A percentile compares a stretch with the other conserved stretches of the same genome.
These are phyloP conservation scores for Geotrichum reessii DNA, from an alignment of 1,139 yeast species.

Conservation along the genomic window DNA sequence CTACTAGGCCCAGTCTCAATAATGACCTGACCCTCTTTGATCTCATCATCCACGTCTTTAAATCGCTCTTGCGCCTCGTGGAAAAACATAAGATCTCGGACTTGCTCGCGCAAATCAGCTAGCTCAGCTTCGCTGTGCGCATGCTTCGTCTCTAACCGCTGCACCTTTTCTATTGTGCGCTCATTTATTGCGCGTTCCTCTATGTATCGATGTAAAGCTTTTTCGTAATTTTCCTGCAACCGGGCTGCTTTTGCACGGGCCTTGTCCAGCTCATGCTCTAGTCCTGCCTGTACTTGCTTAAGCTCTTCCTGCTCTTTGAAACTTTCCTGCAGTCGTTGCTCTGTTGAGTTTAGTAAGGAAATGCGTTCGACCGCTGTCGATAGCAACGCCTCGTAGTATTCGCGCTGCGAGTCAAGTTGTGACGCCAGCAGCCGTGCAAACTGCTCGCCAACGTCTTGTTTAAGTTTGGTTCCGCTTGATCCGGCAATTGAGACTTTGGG, in stretches of 20 bases:
- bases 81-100: slow-evolving; percentile 75
- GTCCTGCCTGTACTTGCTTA: not conserved
- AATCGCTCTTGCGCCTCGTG: slow-evolving; percentile 69
- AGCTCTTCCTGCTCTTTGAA: slow-evolving; percentile 20
- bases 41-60: slow-evolving; percentile 64
- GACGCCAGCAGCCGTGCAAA: slow-evolving; percentile 73
- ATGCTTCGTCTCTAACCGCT: slow-evolving; percentile 41
- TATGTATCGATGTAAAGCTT: slow-evolving; percentile 34
- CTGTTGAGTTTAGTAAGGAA: slow-evolving; percentile 23
- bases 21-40: slow-evolving; percentile 62
- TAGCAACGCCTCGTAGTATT: slow-evolving; percentile 65
- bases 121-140: slow-evolving; percentile 39
- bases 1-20: slow-evolving; percentile 30
- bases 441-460: slow-evolving; percentile 60
- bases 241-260: slow-evolving; percentile 35
- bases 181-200: slow-evolving; percentile 52
- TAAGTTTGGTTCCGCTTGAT: not conserved
- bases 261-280: slow-evolving; percentile 29
- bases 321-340: slow-evolving; percentile 8
- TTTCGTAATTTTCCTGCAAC: slow-evolving; percentile 26
- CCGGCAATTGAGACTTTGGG: slow-evolving; percentile 37
- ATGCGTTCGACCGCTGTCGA: slow-evolving; percentile 40
- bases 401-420: slow-evolving; percentile 85
- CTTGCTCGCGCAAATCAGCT: slow-evolving; percentile 54
- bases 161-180: slow-evolving; percentile 55